phyloP scores from a whole-genome alignment of 1,139 yeast genomes.

The Arxiozyma slooffiae region DNA sequence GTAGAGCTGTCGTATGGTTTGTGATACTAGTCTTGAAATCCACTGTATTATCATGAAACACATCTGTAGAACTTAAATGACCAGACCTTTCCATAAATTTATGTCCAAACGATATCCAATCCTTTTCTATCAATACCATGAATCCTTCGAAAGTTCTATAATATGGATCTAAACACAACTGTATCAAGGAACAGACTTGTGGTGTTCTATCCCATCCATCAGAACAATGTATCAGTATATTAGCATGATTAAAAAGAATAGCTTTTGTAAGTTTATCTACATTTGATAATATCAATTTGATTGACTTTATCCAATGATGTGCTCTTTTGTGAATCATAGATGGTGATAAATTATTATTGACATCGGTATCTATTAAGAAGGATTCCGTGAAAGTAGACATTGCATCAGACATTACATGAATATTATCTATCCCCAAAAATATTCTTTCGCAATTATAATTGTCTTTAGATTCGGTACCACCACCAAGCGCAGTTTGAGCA shows the following conservation, averaged over 20 bases:
- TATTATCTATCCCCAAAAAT: conserved; percentile 85
- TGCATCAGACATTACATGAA: conserved; percentile 90
- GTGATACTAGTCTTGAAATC: conserved; percentile 7
- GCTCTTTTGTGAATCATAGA: conserved; percentile 27
- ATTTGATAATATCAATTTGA: conserved; percentile 60
- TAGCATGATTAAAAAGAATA: conserved; percentile 71
- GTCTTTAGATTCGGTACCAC: conserved; percentile 91
- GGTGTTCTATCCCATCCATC: conserved; percentile 99
- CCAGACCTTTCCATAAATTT: conserved; percentile 78
- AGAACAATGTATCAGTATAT: conserved; percentile 82
- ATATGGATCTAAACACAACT: conserved; percentile 82
- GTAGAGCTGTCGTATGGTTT: conserved; percentile 10
- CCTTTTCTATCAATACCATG: conserved; percentile 77
- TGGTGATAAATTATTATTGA: conserved; percentile 2
- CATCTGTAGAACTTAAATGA: conserved; percentile 44
- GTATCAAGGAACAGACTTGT: conserved; percentile 75
- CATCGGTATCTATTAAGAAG: conserved; percentile 55
- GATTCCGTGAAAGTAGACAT: conserved; percentile 52
- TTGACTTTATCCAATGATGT: conserved; percentile 73
- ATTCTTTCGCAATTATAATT: conserved; percentile 63
- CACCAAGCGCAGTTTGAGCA: conserved; percentile 95
- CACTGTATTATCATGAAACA: conserved; percentile 30
- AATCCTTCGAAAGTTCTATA: conserved; percentile 83
- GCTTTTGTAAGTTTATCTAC: conserved; percentile 73
- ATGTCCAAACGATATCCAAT: conserved; percentile 93